Evolutionary conservation across 2,329 filamentous ascomycete species (phyloP).

Genomic region (Madurella mycetomatis): DNA sequence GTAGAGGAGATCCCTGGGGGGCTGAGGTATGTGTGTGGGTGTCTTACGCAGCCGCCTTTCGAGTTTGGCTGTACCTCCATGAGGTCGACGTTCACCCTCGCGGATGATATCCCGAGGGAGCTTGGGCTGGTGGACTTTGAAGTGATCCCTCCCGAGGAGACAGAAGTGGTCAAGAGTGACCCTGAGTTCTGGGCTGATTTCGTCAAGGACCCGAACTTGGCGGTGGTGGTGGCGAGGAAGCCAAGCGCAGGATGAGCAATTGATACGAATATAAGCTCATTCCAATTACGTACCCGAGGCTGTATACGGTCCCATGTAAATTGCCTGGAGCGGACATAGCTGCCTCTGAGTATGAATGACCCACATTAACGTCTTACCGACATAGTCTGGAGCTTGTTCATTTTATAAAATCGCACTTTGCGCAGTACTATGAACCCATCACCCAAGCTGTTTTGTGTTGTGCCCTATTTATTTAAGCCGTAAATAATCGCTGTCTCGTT

Average conservation of each 20-base stretch:
- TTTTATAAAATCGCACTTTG: no score
- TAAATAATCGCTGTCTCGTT: no score
- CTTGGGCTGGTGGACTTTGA: conserved; percentile 24
- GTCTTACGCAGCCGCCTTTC: conserved; percentile 15
- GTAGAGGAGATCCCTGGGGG: conserved; percentile 22
- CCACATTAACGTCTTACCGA: no score
- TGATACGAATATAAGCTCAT: no score
- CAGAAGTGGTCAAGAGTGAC: conserved; percentile 22
- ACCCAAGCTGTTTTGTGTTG: no score
- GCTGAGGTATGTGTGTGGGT: conserved; percentile 14
- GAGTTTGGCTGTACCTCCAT: conserved; percentile 22
- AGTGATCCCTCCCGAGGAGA: conserved; percentile 22
- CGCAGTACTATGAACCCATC: no score
- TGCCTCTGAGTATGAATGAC: no score
- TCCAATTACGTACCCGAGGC: no score
- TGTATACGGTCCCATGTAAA: no score
- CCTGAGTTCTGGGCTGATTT: conserved; percentile 25
- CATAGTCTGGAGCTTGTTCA: no score
- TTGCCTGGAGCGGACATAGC: no score
- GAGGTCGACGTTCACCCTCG: conserved; percentile 22
- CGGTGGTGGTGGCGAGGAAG: neutral
- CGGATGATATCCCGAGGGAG: conserved; percentile 24
- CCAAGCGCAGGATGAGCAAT: neutral
- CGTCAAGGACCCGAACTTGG: conserved; percentile 14
- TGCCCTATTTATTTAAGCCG: no score